Evolutionary conservation across 1,139 yeast genomes (phyloP), one percentile per base, ranked within the genome.

Genomic region (Kluyveromyces sp.): DNA sequence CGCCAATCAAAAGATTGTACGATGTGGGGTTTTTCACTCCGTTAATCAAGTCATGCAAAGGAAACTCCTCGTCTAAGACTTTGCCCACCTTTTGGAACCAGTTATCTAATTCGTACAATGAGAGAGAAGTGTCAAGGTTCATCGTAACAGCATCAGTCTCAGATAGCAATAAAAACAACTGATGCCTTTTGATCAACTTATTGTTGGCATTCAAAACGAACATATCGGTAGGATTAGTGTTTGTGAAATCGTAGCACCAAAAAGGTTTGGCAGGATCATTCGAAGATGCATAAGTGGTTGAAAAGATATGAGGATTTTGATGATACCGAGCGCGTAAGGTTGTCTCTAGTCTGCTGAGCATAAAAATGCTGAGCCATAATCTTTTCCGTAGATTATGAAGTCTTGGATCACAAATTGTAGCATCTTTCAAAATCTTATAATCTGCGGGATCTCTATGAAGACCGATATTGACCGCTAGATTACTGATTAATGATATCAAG

Each of bases 371-470:
- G 4, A 57, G 38, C 60, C 62, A 60, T 29, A 60, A 45, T 28
- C 54, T 45, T 36, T 62, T 53, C 44, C 66, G 55, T 33, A 55
- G 54, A 33, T 58, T 59, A 8, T 50, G 28, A 8, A 57, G 32
- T 15, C 54, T 46, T 20, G 50, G 52, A 43, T 54, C 56, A 20
- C 52, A 46, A 9, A 49, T 35, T 2, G 45, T 28, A 3, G 46
- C 18, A 15, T 46, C 49, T 12, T 44, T 38, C 9, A 60, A 44
- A 26, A 50, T 51, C 12, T 50, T 47, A 40, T 51, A 58, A 32
- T 56, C 61, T 2, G 50, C 36, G 2, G 65, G 65, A 43, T 61
- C 64, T 30, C 61, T 49, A 43, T 60, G 63, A 9, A 61, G 45
- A 12, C 65, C 66, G 20, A 60, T 60, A 7, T 61, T 49, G 3